A percentile compares a stretch with the other conserved stretches of the same genome.
These are phyloP conservation scores for Neurospora sp. DNA, from an alignment of 495 filamentous ascomycete species.

Conservation along the genomic window DNA sequence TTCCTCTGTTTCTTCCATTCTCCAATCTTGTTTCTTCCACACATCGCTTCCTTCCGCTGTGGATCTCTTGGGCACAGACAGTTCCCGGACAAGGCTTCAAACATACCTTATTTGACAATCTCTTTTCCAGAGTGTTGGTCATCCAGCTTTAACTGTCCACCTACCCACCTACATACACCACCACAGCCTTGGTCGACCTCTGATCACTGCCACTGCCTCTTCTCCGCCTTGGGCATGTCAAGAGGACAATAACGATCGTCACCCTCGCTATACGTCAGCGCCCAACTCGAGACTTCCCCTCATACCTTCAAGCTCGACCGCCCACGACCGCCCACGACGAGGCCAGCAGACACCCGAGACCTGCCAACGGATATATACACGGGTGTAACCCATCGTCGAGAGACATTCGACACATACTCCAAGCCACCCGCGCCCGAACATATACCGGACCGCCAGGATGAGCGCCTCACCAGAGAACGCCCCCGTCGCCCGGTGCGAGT, in stretches of 20 bases:
- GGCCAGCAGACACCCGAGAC: neutral
- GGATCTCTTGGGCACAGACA: neutral
- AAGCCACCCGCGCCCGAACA: neutral
- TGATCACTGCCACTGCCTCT: neutral
- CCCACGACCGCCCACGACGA: neutral
- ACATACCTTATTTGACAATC: neutral
- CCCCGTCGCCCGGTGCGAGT: conserved; percentile 32
- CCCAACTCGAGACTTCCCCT: neutral
- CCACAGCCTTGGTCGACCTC: neutral
- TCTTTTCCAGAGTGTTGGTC: neutral
- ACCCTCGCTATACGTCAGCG: neutral
- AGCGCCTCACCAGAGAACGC: conserved; percentile 22
- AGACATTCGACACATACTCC: neutral
- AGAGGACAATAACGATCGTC: neutral
- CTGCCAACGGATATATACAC: neutral
- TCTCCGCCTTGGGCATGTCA: neutral
- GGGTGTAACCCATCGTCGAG: neutral
- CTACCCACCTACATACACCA: neutral
- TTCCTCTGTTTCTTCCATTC: neutral
- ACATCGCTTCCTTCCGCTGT: neutral
- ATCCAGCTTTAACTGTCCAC: neutral
- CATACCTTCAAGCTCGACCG: neutral
- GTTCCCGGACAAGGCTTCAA: neutral
- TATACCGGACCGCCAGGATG: conserved; percentile 15
- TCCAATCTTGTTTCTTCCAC: neutral